phyloP scores from a whole-genome alignment of 2,329 filamentous ascomycete genomes.

The Ascocoryne sarcoides region DNA sequence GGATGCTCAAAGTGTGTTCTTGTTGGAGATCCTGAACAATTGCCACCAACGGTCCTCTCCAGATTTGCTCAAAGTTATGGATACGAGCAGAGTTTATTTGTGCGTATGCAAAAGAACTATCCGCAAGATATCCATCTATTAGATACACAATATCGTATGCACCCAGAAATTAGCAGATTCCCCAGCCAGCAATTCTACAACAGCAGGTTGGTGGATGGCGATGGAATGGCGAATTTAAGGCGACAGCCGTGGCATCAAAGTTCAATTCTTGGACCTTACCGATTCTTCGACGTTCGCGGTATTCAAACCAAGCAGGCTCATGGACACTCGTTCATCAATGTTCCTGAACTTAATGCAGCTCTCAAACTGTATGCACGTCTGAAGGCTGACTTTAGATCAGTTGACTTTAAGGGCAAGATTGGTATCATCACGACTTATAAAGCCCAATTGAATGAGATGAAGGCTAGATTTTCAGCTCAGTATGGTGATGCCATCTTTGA shows the following conservation, averaged over 20 bases:
- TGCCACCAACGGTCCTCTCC: constrained; percentile 91
- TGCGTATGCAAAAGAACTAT: constrained; percentile 93
- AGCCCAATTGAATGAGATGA: constrained; percentile 76
- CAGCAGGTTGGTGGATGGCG: constrained; percentile 73
- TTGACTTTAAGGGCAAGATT: constrained; percentile 72
- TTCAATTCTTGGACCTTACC: constrained; percentile 76
- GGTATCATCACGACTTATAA: constrained; percentile 99
- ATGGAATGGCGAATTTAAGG: constrained; percentile 69
- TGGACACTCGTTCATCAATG: constrained; percentile 85
- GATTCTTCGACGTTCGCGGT: constrained; percentile 94
- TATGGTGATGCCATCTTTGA: constrained; percentile 71
- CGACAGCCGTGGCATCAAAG: constrained; percentile 78
- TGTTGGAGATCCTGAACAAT: constrained; percentile 93
- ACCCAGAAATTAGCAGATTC: constrained; percentile 89
- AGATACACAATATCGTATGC: constrained; percentile 99
- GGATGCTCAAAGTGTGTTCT: constrained; percentile 94
- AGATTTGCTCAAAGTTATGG: constrained; percentile 86
- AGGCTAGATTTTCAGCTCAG: constrained; percentile 58
- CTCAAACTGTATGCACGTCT: constrained; percentile 78
- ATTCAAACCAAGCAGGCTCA: constrained; percentile 71
- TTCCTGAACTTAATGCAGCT: constrained; percentile 77
- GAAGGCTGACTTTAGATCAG: constrained; percentile 57
- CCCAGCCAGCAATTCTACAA: constrained; percentile 92
- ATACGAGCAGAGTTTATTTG: constrained; percentile 97
- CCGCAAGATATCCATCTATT: constrained; percentile 83